phyloP scores from a whole-genome alignment of 495 filamentous ascomycete species.

The Aspergillus steynii region DNA sequence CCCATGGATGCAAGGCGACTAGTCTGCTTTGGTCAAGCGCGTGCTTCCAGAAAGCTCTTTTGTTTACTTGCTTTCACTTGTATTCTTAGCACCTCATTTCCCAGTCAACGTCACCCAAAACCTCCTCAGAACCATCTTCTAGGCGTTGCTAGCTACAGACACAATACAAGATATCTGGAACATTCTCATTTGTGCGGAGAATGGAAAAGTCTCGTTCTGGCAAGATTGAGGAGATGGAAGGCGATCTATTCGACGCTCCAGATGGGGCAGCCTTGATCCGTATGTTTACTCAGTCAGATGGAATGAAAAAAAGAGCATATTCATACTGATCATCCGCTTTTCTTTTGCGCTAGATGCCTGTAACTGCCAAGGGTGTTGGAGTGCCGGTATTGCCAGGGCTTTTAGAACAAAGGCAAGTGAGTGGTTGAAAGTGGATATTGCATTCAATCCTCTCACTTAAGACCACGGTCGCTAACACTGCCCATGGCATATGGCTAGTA shows the following conservation, averaged over 20 bases:
- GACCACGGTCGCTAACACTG: background rate
- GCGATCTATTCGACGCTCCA: constrained; percentile 47
- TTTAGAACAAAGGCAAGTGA: constrained; percentile 37
- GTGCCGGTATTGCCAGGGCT: constrained; percentile 38
- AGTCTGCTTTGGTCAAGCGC: background rate
- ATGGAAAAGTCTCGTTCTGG: background rate
- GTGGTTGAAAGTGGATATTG: background rate
- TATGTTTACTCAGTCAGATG: constrained; percentile 19
- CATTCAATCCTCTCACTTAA: background rate
- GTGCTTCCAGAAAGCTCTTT: background rate
- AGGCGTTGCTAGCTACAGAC: background rate
- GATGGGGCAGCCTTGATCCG: constrained; percentile 45
- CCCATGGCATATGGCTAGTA: constrained; percentile 29
- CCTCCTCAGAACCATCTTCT: background rate
- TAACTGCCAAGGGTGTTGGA: constrained; percentile 47
- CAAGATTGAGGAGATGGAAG: constrained; percentile 10
- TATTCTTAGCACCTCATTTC: background rate
- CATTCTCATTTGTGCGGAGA: background rate
- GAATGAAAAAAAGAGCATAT: background rate
- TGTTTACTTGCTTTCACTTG: background rate
- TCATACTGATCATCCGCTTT: background rate
- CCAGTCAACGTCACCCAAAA: background rate
- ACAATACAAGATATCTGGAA: background rate
- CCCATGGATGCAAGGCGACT: background rate
- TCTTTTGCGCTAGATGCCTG: constrained; percentile 40